phyloP scores from a whole-genome alignment of 352 stramenopile genomes.

The Globisporangium orthogonon region DNA sequence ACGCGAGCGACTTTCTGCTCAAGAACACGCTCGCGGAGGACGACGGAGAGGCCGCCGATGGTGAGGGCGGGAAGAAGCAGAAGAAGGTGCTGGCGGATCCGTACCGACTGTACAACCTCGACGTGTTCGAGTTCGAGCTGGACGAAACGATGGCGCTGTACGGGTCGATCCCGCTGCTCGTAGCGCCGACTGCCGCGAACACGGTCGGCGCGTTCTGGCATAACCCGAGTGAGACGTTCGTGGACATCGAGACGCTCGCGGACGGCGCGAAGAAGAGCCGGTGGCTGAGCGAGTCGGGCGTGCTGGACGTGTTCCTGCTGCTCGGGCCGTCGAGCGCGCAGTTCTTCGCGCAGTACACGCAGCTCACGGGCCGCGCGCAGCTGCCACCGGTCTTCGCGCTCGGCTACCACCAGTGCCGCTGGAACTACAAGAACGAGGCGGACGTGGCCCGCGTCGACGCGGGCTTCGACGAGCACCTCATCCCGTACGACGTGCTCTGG shows the following conservation, averaged over 20 bases:
- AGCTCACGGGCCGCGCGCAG: slow-evolving; percentile 88
- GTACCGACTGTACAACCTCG: slow-evolving; percentile 98
- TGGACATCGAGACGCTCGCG: slow-evolving; percentile 89
- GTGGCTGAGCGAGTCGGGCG: slow-evolving; percentile 94
- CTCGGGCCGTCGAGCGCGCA: slow-evolving; percentile 77
- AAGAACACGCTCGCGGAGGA: slow-evolving; percentile 83
- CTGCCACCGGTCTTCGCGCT: slow-evolving; percentile 96
- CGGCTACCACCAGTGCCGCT: slow-evolving; percentile 98
- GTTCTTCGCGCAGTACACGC: slow-evolving; percentile 91
- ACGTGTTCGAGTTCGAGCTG: slow-evolving; percentile 99
- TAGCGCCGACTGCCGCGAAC: slow-evolving; percentile 52
- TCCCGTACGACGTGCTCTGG: slow-evolving; percentile 99
- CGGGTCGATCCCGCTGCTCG: slow-evolving; percentile 76
- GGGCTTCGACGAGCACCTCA: slow-evolving; percentile 95
- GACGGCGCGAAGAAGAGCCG: slow-evolving; percentile 64
- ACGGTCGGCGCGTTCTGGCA: slow-evolving; percentile 97
- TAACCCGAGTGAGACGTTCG: slow-evolving; percentile 99
- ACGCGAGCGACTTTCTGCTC: slow-evolving; percentile 92
- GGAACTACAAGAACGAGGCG: slow-evolving; percentile 99
- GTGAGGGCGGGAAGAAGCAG: no score
- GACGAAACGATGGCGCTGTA: slow-evolving; percentile 99
- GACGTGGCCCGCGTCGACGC: slow-evolving; percentile 88
- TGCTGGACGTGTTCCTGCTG: slow-evolving; percentile 97
- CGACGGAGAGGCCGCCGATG: slow-evolving; percentile 6
- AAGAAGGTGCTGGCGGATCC: slow-evolving; percentile 80